These are phyloP conservation scores for Aspergillus quadricinctus DNA, from an alignment of 2,329 filamentous ascomycete genomes.

Conservation along the genomic window DNA sequence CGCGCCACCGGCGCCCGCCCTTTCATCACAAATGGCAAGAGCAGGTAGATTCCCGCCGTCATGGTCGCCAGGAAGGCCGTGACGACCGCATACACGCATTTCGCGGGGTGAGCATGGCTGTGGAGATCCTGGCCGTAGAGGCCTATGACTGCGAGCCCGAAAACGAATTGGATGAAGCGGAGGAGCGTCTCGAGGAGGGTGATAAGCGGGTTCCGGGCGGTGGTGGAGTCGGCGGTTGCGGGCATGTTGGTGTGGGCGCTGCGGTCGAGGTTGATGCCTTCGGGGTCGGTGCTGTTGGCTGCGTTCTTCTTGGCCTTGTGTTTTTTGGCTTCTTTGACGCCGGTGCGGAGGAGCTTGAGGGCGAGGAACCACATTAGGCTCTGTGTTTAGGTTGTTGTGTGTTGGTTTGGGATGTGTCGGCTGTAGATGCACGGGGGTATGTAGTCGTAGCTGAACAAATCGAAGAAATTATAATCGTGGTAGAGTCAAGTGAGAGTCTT, in stretches of 20 bases:
- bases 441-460: not conserved
- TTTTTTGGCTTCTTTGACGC: conserved; percentile 28
- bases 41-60: conserved; percentile 61
- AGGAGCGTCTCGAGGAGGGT: conserved; percentile 40
- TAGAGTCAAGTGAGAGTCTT: not conserved
- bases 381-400: not conserved
- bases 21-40: conserved; percentile 52
- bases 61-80: conserved; percentile 62
- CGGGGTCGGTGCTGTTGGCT: conserved; percentile 12
- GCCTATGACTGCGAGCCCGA: conserved; percentile 71
- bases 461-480: not conserved
- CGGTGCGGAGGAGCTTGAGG: conserved; percentile 25
- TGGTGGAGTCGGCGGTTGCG: conserved; percentile 11
- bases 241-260: conserved; percentile 13
- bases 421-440: not conserved
- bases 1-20: conserved; percentile 28
- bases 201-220: conserved; percentile 14
- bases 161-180: conserved; percentile 72
- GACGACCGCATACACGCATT: conserved; percentile 77
- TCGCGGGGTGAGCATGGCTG: conserved; percentile 52
- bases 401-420: not conserved
- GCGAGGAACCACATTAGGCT: conserved; percentile 26
- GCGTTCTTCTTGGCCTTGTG: conserved; percentile 24
- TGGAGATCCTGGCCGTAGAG: conserved; percentile 69
- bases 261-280: conserved; percentile 12